Conservation (phyloP, 2,329 filamentous ascomycete species). For the Colletotrichum chlorophyti region DNA sequence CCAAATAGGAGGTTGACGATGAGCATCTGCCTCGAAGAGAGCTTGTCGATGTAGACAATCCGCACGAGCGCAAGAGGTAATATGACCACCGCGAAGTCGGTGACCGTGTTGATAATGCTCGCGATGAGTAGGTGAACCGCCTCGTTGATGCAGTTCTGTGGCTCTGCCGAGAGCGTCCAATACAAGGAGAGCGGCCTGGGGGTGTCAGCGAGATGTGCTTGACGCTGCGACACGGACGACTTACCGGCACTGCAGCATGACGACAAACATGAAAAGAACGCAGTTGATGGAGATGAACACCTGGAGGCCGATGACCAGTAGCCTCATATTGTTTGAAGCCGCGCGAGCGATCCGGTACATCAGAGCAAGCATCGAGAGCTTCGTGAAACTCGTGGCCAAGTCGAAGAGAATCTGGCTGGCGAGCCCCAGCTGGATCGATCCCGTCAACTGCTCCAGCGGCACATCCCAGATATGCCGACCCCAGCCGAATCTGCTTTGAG, state of each 20-base stretch:
- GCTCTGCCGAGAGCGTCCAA: constrained; percentile 41
- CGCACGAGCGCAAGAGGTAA: constrained; percentile 55
- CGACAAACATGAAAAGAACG: constrained; percentile 44
- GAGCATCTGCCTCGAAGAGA: constrained; percentile 53
- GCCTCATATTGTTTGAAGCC: constrained; percentile 37
- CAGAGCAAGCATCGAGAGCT: constrained; percentile 48
- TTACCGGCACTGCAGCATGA: constrained; percentile 47
- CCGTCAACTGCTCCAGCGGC: constrained; percentile 29
- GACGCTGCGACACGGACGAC: constrained; percentile 19
- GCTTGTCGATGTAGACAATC: constrained; percentile 40
- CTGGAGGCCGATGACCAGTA: constrained; percentile 37
- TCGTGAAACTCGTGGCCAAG: constrained; percentile 45
- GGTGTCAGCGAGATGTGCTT: constrained; percentile 37
- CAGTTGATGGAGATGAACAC: constrained; percentile 38
- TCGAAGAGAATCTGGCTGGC: constrained; percentile 45
- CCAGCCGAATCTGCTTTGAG: constrained; percentile 37
- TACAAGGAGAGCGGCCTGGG: constrained; percentile 43
- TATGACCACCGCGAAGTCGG: constrained; percentile 61
- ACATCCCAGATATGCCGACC: constrained; percentile 44
- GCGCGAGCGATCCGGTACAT: constrained; percentile 44
- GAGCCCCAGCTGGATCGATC: constrained; percentile 38
- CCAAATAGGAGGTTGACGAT: constrained; percentile 56
- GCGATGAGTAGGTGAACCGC: constrained; percentile 58
- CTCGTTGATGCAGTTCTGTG: constrained; percentile 54
- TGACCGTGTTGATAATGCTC: constrained; percentile 65